Conservation (phyloP, 2,329 filamentous ascomycete species). For the Penicillium sp. region DNA sequence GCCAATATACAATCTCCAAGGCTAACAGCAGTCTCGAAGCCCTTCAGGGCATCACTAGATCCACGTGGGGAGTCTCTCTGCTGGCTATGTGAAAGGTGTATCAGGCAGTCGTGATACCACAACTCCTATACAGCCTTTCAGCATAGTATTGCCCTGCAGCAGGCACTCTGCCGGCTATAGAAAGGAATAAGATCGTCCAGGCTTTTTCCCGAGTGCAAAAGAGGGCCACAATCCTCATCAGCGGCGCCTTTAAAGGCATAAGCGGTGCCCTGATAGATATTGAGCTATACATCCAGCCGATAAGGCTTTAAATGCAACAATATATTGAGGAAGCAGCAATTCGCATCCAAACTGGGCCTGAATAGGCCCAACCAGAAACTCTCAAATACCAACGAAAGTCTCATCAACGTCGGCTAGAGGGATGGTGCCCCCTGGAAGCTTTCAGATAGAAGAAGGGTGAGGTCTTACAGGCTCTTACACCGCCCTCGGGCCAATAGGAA, state of each 20-base stretch:
- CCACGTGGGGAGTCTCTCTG: conserved; percentile 3
- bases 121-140: background rate
- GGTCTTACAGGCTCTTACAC: too few relatives aligned
- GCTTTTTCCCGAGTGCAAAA: background rate
- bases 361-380: background rate
- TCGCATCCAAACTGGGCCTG: conserved; percentile 1
- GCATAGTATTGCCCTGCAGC: background rate
- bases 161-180: background rate
- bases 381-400: background rate
- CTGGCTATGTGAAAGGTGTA: too few relatives aligned
- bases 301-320: conserved; percentile 1
- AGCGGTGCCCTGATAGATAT: background rate
- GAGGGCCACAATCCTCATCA: background rate
- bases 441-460: too few relatives aligned
- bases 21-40: conserved; percentile 4
- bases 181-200: background rate
- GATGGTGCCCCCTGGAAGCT: too few relatives aligned
- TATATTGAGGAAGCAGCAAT: conserved; percentile 1
- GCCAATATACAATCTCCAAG: conserved; percentile 5
- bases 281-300: background rate
- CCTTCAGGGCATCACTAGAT: background rate
- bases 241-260: too few relatives aligned
- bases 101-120: too few relatives aligned
- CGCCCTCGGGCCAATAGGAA: background rate
- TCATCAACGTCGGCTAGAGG: too few relatives aligned